Base-by-base conservation (phyloP, 2,329 filamentous ascomycete genomes). In the Colletotrichum endophyticum region DNA sequence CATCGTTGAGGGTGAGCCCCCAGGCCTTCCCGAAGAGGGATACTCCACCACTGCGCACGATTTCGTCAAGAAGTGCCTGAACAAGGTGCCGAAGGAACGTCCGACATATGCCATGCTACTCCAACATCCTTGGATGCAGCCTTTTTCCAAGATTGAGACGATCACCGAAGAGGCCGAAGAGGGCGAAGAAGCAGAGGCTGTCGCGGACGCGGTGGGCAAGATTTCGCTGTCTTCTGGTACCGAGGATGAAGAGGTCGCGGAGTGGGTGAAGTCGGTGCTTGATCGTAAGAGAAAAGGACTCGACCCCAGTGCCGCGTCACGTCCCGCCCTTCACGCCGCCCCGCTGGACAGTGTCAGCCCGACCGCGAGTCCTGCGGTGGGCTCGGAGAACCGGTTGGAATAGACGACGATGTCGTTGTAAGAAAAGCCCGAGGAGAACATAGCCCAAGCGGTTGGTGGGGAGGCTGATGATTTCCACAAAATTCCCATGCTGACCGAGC, bases 1-100 rank as follows among this genome's bases (percentile, higher is more conserved):
- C 72, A 99, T 99, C 83, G 97, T 99, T 44, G 95, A 99, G 83
- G 97, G 97, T 67, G 96, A 98, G n/a, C 95, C 97, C 16, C 97
- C 97, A 13, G 93, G 94, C 81, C 92, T 99, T 36, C 97, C 97
- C 0, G 88, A 90, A 7, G 91, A 94, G 72, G 93, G 92, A 30
- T 99, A 95, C 84, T 97, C 96, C 1, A 91, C 94, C 72, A 90
- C 91, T 8, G 95, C 96, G 3, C 93, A 93, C 72, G 94, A 96
- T 80, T 99, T 99, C 86, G 96, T 99, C 28, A 90, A 91, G 53
- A 94, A 94, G 61, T 99, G 97, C 84, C 89, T 99, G 63, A 96
- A 98, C 88, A 99, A 99, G 85, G 94, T 95, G 27, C 95, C 97
- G 11, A 95, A 95, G 80, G 91, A 98, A 76, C 93, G 97, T n/a